Conservation (phyloP, 129 eudicot genomes). For the Pittosporum tobira region DNA sequence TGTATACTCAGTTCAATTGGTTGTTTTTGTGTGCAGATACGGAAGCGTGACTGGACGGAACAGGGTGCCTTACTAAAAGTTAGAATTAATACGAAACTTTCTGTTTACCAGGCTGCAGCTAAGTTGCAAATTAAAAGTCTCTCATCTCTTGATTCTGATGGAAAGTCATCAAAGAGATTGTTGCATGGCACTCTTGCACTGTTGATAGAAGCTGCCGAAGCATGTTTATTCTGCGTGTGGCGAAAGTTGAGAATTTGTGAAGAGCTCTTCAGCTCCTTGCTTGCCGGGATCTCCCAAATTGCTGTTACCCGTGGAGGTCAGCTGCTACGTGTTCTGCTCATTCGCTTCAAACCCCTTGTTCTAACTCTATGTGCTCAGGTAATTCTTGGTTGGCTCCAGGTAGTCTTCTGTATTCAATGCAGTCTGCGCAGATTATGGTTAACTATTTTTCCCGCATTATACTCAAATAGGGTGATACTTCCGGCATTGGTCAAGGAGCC, state of each 20-base stretch:
- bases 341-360: slow-evolving; percentile 85
- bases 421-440: not conserved
- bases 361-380: slow-evolving; percentile 85
- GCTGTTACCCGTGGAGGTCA: slow-evolving; percentile 85
- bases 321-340: slow-evolving; percentile 72
- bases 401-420: slow-evolving; percentile 4
- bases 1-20: slow-evolving; percentile 9
- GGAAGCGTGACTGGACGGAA: slow-evolving; percentile 90
- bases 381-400: slow-evolving; percentile 15
- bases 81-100: slow-evolving; percentile 63
- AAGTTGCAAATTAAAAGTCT: slow-evolving; percentile 45
- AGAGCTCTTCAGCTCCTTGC: slow-evolving; percentile 78
- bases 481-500: slow-evolving; percentile 69
- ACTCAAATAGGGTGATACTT: slow-evolving; percentile 66
- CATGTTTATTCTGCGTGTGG: slow-evolving; percentile 82
- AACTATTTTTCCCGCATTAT: slow-evolving; percentile 2
- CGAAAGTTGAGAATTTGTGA: slow-evolving; percentile 88
- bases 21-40: slow-evolving; percentile 52
- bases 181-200: slow-evolving; percentile 70
- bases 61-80: slow-evolving; percentile 66
- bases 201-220: slow-evolving; percentile 84
- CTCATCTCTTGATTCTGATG: slow-evolving; percentile 67
- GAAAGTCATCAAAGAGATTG: slow-evolving; percentile 62
- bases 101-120: slow-evolving; percentile 76
- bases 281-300: slow-evolving; percentile 72